Evolutionary conservation across 352 stramenopile genomes (phyloP).

Genomic region (Pilasporangium apinafurcum): DNA sequence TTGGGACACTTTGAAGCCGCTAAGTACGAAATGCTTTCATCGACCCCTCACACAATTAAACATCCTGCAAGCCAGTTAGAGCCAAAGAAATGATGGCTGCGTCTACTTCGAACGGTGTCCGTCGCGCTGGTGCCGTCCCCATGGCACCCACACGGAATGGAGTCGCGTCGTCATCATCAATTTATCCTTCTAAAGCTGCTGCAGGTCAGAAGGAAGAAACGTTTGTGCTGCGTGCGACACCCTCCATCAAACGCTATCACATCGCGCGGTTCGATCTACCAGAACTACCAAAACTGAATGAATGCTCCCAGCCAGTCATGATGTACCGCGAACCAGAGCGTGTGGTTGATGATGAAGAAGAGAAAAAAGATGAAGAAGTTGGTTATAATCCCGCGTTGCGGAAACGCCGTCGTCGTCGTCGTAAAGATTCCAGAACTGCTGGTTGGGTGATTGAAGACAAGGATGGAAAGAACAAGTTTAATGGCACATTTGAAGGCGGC

Average conservation of each 20-base stretch:
- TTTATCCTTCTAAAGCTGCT: too few species aligned
- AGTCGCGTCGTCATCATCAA: not conserved
- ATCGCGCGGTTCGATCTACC: slow-evolving; percentile 79
- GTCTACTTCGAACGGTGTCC: too few species aligned
- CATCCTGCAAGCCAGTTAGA: too few species aligned
- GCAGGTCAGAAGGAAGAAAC: slow-evolving; percentile 40
- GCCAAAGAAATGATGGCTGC: too few species aligned
- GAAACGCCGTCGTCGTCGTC: slow-evolving; percentile 67
- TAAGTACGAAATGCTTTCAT: too few species aligned
- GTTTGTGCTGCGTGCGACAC: slow-evolving; percentile 71
- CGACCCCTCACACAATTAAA: too few species aligned
- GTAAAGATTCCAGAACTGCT: slow-evolving; percentile 67
- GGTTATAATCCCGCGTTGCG: slow-evolving; percentile 71
- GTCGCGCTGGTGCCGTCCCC: too few species aligned
- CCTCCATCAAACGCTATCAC: slow-evolving; percentile 87
- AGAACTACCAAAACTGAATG: slow-evolving; percentile 47
- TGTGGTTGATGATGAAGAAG: slow-evolving; percentile 66
- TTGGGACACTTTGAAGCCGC: too few species aligned
- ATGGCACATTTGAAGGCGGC: slow-evolving; percentile 74
- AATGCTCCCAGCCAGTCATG: slow-evolving; percentile 72
- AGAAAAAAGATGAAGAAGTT: slow-evolving; percentile 65
- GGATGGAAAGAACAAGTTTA: slow-evolving; percentile 77
- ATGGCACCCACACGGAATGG: too few species aligned
- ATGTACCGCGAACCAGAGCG: slow-evolving; percentile 85
- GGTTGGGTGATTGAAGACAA: slow-evolving; percentile 85